Evolutionary conservation across 2,329 filamentous ascomycete species (phyloP).

Genomic region (Verticillium tricorpus): DNA sequence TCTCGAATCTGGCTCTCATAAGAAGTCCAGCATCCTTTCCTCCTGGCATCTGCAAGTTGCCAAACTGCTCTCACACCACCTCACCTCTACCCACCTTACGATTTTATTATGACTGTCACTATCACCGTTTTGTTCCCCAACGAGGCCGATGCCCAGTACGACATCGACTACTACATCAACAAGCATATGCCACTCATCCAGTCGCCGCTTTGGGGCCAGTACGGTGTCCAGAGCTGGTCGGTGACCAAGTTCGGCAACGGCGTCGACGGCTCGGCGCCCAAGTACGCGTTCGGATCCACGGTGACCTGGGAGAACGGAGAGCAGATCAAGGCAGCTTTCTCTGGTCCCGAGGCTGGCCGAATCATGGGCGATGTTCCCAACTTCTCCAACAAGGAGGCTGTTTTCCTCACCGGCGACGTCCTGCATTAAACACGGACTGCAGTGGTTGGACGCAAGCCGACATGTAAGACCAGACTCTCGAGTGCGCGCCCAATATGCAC

Average conservation of each 20-base stretch:
- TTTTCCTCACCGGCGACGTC: slow-evolving; percentile 24
- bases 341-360: slow-evolving; percentile 1
- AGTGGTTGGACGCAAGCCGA: neutral
- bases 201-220: slow-evolving; percentile 4
- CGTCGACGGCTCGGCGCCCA: slow-evolving; percentile 6
- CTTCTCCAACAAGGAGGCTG: slow-evolving; percentile 28
- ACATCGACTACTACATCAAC: slow-evolving; percentile 12
- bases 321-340: slow-evolving; percentile 4
- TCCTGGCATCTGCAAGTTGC: too few relatives aligned
- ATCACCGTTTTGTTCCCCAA: slow-evolving; percentile 17
- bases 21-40: too few relatives aligned
- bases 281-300: slow-evolving; percentile 6
- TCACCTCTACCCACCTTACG: neutral
- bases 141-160: slow-evolving; percentile 12
- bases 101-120: slow-evolving; percentile 7
- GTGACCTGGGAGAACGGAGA: slow-evolving; percentile 7
- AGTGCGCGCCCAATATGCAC: too few relatives aligned
- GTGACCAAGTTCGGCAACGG: slow-evolving; percentile 5
- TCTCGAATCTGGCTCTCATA: too few relatives aligned
- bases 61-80: too few relatives aligned
- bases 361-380: slow-evolving; percentile 9
- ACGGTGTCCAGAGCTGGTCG: slow-evolving; percentile 6
- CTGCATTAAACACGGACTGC: neutral
- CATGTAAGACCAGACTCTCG: neutral
- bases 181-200: slow-evolving; percentile 8